Conservation (phyloP, 148 eudicot genomes). For the Suaeda aralocaspica region DNA sequence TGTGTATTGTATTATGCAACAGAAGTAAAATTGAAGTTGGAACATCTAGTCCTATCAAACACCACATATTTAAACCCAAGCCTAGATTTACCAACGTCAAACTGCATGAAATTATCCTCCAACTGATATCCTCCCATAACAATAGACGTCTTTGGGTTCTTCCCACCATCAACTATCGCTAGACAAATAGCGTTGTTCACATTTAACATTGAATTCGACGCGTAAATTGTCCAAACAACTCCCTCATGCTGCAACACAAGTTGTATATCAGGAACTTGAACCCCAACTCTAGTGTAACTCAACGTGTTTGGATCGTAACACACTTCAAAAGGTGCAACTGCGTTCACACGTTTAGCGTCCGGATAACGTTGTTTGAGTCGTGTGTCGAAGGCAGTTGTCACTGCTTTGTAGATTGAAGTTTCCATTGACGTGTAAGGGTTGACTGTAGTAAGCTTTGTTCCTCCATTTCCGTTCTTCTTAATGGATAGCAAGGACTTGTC, state of each 20-base stretch:
- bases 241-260: slow-evolving; percentile 37
- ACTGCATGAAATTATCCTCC: slow-evolving; percentile 43
- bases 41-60: slow-evolving; percentile 29
- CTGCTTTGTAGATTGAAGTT: slow-evolving; percentile 33
- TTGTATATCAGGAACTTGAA: slow-evolving; percentile 35
- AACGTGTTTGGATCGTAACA: slow-evolving; percentile 28
- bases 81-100: slow-evolving; percentile 34
- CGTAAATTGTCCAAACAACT: slow-evolving; percentile 40
- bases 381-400: slow-evolving; percentile 15
- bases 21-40: slow-evolving; percentile 36
- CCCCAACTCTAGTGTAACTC: slow-evolving; percentile 20
- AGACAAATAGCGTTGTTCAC: slow-evolving; percentile 27
- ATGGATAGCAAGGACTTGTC: slow-evolving; percentile 31
- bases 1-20: no score
- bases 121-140: slow-evolving; percentile 48
- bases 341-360: slow-evolving; percentile 10
- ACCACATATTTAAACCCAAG: slow-evolving; percentile 42
- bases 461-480: slow-evolving; percentile 26
- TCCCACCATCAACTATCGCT: slow-evolving; percentile 52
- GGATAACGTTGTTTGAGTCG: neutral
- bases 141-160: slow-evolving; percentile 18
- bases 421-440: slow-evolving; percentile 43
- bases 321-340: slow-evolving; percentile 33
- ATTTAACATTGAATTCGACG: slow-evolving; percentile 40
- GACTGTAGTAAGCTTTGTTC: slow-evolving; percentile 42